phyloP scores from a whole-genome alignment of 164 flowering plant species.

The Nelumbo lutea region DNA sequence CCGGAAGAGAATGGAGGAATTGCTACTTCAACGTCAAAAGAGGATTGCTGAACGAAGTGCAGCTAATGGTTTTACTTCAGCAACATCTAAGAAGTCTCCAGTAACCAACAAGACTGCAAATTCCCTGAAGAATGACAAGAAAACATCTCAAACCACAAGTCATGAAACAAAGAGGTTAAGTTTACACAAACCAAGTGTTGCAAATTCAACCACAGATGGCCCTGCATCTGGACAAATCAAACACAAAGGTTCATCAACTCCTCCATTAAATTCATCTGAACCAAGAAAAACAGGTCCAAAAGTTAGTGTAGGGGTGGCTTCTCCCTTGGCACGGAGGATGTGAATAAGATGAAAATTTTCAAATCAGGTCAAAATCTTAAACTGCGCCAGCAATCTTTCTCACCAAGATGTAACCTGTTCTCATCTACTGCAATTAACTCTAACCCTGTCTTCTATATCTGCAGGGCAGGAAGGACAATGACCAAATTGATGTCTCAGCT shows the following conservation, averaged over 20 bases:
- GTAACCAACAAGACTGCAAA: conserved; percentile 24
- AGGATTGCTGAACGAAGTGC: conserved; percentile 89
- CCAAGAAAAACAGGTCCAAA: conserved; percentile 32
- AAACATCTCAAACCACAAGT: conserved; percentile 21
- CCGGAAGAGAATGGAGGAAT: conserved; percentile 66
- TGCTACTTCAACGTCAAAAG: conserved; percentile 60
- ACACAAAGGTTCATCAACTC: conserved; percentile 22
- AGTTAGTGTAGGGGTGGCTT: conserved; percentile 24
- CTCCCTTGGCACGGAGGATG: conserved; percentile 8
- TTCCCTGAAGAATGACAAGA: conserved; percentile 30
- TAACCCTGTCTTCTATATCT: conserved; percentile 12
- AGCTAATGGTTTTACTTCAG: conserved; percentile 28
- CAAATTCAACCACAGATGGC: conserved; percentile 61
- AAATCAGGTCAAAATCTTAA: conserved; percentile 25
- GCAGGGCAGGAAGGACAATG: conserved; percentile 12
- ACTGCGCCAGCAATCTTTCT: conserved; percentile 1
- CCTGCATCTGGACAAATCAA: conserved; percentile 48
- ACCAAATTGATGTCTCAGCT: conserved; percentile 3
- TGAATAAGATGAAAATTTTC: conserved; percentile 27
- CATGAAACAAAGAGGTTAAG: conserved; percentile 31
- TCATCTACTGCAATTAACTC: neutral
- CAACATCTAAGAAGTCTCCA: conserved; percentile 24
- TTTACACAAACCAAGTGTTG: conserved; percentile 35
- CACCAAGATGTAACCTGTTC: neutral
- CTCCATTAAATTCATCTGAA: conserved; percentile 27